Evolutionary conservation across 2,329 filamentous ascomycete genomes (phyloP).

Genomic region (Pestalotiopsis sp.): DNA sequence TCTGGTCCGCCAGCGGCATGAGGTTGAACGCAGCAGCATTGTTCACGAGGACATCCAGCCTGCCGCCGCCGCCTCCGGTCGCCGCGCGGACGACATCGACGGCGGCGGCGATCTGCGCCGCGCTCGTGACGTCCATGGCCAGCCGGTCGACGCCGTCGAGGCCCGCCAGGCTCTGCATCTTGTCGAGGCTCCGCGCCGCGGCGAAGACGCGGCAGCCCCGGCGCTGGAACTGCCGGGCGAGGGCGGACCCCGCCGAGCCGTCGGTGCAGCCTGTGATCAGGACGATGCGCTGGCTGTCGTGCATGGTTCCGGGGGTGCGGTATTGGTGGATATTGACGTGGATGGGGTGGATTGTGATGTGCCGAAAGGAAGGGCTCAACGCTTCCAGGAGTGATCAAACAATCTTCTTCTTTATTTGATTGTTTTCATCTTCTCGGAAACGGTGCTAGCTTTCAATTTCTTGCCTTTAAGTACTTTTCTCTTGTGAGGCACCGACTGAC

Average conservation of each 20-base stretch:
- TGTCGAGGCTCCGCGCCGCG: conserved; percentile 28
- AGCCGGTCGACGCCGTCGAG: conserved; percentile 26
- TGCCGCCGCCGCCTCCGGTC: conserved; percentile 16
- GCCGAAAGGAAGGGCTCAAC: neutral
- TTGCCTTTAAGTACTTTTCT: neutral
- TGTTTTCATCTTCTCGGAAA: neutral
- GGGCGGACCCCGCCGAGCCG: conserved; percentile 33
- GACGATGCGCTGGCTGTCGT: conserved; percentile 22
- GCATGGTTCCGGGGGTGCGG: neutral
- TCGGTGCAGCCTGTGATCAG: conserved; percentile 36
- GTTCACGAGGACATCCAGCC: conserved; percentile 29
- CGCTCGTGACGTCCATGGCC: conserved; percentile 32
- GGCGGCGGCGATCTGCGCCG: conserved; percentile 24
- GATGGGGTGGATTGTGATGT: neutral
- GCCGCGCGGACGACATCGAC: conserved; percentile 18
- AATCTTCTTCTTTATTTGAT: neutral
- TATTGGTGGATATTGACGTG: neutral
- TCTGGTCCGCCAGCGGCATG: conserved; percentile 26
- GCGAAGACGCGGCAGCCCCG: conserved; percentile 34
- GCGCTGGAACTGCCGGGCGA: conserved; percentile 32
- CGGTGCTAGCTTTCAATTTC: neutral
- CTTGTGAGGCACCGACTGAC: neutral
- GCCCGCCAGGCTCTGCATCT: conserved; percentile 25
- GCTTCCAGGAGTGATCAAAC: neutral
- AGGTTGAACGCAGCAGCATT: conserved; percentile 27